Evolutionary conservation across 2,329 filamentous ascomycete genomes (phyloP).

Genomic region (Colletotrichum musicola): DNA sequence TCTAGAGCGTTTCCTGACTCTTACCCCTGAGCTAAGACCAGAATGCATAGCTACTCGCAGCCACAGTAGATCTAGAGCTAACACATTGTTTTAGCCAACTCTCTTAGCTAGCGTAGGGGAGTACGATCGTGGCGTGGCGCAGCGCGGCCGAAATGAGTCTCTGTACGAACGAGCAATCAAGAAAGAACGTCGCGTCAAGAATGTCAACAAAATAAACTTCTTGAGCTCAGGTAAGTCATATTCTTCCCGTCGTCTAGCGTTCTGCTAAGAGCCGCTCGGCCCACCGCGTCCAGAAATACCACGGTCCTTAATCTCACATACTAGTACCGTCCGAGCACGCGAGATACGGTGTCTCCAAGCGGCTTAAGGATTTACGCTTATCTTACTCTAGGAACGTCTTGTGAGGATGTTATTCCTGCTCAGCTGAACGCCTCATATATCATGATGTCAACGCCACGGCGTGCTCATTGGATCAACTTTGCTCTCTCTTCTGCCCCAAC

Average conservation of each 20-base stretch:
- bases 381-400: background rate
- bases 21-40: background rate
- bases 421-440: too few relatives aligned
- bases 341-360: too few relatives aligned
- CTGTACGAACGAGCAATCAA: too few relatives aligned
- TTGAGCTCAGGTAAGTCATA: slow-evolving; percentile 1
- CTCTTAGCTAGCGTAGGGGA: too few relatives aligned
- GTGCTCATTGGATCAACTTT: too few relatives aligned
- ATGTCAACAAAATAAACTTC: background rate
- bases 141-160: too few relatives aligned
- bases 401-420: background rate
- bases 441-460: too few relatives aligned
- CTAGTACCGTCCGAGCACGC: slow-evolving; percentile 1
- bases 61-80: too few relatives aligned
- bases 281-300: background rate
- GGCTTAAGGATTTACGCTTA: background rate
- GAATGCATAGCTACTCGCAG: too few relatives aligned
- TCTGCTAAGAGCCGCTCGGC: background rate
- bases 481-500: background rate
- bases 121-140: too few relatives aligned
- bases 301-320: background rate
- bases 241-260: background rate
- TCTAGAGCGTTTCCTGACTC: background rate
- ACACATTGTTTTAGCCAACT: too few relatives aligned
- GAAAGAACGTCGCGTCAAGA: background rate